Evolutionary conservation across 176 grass and related monocot species (phyloP).

Genomic region (Aegilops tauschii): DNA sequence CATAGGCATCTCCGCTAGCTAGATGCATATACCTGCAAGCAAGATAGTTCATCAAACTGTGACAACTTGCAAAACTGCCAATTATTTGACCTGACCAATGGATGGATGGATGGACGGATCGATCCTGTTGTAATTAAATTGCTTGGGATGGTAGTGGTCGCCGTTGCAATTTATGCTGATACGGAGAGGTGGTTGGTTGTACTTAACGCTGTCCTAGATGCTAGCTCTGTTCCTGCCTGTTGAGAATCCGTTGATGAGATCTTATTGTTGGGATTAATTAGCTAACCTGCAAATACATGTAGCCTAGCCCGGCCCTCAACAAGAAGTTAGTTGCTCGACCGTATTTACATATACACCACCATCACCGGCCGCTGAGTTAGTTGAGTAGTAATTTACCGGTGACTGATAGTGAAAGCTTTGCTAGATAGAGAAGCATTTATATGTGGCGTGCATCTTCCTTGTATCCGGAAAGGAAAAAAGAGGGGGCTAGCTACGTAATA

Average conservation of each 20-base stretch:
- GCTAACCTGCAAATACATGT: conserved; percentile 8
- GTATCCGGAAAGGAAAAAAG: background rate
- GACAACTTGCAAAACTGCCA: background rate
- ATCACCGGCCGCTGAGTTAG: conserved; percentile 14
- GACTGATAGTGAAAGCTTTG: background rate
- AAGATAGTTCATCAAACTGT: conserved; percentile 9
- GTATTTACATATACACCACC: conserved; percentile 3
- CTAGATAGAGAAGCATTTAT: background rate
- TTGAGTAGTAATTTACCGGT: conserved; percentile 6
- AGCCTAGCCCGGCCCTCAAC: no score
- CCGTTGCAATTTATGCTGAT: conserved; percentile 42
- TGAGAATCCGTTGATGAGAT: background rate
- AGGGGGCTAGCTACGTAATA: background rate
- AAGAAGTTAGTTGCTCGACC: background rate
- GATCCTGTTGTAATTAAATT: conserved; percentile 8
- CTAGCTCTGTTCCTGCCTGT: background rate
- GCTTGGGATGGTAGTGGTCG: conserved; percentile 30
- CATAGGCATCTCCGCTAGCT: conserved; percentile 7
- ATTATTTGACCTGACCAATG: conserved; percentile 19
- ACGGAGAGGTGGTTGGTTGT: conserved; percentile 39
- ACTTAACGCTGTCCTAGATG: conserved; percentile 20
- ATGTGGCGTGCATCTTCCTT: background rate
- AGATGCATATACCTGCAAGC: background rate
- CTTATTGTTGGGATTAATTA: conserved; percentile 8
- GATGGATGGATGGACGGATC: background rate